Percentiles rank a stretch among this genome's conserved stretches.
Conservation (phyloP, 176 grass and related monocot genomes). For the Typha latifolia region DNA sequence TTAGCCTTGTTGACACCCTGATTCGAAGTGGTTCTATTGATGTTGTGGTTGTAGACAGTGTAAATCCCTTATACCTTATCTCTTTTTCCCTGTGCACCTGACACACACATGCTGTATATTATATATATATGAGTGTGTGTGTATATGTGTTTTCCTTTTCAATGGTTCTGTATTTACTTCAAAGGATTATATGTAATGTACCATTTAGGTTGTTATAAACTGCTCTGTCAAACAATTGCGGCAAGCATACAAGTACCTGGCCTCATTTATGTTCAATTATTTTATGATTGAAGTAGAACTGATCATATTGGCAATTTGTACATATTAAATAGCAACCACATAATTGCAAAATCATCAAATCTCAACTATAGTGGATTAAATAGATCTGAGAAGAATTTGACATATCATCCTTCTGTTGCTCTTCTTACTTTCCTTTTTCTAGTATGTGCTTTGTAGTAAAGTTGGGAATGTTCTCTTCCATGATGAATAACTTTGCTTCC, state of each 20-base stretch:
- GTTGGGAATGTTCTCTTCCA: background rate
- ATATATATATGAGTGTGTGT: no score
- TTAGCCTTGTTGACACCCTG: constrained; percentile 89
- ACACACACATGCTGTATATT: no score
- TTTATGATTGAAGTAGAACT: background rate
- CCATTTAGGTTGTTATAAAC: no score
- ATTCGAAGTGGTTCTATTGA: constrained; percentile 97
- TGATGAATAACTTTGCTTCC: background rate
- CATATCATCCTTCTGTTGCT: no score
- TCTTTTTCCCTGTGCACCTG: constrained; percentile 8
- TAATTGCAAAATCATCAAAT: background rate
- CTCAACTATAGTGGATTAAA: background rate
- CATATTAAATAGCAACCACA: background rate
- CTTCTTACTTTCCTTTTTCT: background rate
- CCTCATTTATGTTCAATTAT: no score
- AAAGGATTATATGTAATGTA: no score
- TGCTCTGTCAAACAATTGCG: no score
- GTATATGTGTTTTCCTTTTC: no score
- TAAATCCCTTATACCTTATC: constrained; percentile 31
- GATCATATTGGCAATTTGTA: background rate
- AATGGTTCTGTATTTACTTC: no score
- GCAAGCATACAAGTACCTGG: no score
- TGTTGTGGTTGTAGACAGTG: constrained; percentile 99
- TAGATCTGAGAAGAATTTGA: no score
- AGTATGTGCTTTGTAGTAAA: background rate